These are phyloP conservation scores for Sesbania bispinosa DNA, from an alignment of 306 rosid genomes.

Conservation along the genomic window DNA sequence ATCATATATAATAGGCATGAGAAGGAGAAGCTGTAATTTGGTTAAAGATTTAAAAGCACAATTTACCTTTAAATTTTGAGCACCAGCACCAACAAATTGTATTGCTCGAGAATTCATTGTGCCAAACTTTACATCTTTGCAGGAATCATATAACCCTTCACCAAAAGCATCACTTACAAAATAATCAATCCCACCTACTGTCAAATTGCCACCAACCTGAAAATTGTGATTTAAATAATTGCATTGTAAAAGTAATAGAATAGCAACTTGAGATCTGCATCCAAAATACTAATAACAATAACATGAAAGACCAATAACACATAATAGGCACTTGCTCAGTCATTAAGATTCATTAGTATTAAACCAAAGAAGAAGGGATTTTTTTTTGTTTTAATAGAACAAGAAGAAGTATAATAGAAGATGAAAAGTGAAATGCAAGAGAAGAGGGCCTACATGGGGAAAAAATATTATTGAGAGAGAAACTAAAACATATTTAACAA, in stretches of 20 bases:
- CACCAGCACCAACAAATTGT: slow-evolving; percentile 84
- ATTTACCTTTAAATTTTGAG: slow-evolving; percentile 76
- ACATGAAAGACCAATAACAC: not conserved
- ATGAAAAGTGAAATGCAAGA: not conserved
- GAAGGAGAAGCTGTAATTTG: slow-evolving; percentile 13
- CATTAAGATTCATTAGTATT: not conserved
- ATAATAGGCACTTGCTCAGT: not conserved
- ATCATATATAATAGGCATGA: not conserved
- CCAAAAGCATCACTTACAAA: slow-evolving; percentile 77
- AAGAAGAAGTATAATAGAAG: not conserved
- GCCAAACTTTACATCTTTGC: slow-evolving; percentile 97
- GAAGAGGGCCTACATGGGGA: not conserved
- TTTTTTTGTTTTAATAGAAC: slow-evolving; percentile 1
- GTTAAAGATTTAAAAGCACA: slow-evolving; percentile 29
- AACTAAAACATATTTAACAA: slow-evolving; percentile 9
- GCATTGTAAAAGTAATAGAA: not conserved
- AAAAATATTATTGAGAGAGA: not conserved
- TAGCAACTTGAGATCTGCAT: slow-evolving; percentile 15
- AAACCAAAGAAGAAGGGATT: not conserved
- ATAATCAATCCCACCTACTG: slow-evolving; percentile 85
- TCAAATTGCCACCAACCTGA: slow-evolving; percentile 72
- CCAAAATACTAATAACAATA: not conserved
- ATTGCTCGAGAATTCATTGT: slow-evolving; percentile 80
- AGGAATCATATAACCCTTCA: slow-evolving; percentile 85
- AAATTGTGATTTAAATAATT: slow-evolving; percentile 26